These are phyloP conservation scores for Metschnikowia amazonensis DNA, from an alignment of 805 yeast genomes.

Conservation along the genomic window DNA sequence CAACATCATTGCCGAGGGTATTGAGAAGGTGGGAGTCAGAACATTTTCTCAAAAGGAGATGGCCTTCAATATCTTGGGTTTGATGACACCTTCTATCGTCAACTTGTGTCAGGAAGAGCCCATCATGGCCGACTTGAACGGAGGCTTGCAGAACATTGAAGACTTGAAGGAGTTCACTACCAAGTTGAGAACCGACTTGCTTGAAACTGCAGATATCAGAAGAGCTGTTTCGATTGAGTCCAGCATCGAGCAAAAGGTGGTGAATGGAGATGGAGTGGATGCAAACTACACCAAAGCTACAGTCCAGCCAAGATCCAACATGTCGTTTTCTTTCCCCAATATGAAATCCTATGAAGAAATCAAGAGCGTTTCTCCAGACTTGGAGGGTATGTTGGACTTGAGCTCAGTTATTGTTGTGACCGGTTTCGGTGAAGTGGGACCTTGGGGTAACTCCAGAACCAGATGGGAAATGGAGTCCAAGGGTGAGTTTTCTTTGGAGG, in stretches of 20 bases:
- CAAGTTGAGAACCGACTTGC: slow-evolving; percentile 69
- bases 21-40: slow-evolving; percentile 92
- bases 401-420: slow-evolving; percentile 92
- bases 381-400: slow-evolving; percentile 88
- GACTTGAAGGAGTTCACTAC: slow-evolving; percentile 86
- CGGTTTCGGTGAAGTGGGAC: slow-evolving; percentile 98
- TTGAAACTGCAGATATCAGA: slow-evolving; percentile 85
- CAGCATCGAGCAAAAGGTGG: slow-evolving; percentile 79
- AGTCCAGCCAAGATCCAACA: slow-evolving; percentile 91
- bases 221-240: slow-evolving; percentile 94
- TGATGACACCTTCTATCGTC: slow-evolving; percentile 81
- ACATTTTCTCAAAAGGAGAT: slow-evolving; percentile 98
- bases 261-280: slow-evolving; percentile 85
- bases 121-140: slow-evolving; percentile 96
- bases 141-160: slow-evolving; percentile 93
- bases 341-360: slow-evolving; percentile 74
- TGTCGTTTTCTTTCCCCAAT: slow-evolving; percentile 89
- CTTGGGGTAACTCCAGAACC: slow-evolving; percentile 99
- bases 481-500: slow-evolving; percentile 95
- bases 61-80: slow-evolving; percentile 97
- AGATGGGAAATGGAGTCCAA: slow-evolving; percentile 99
- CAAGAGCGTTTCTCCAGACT: slow-evolving; percentile 62
- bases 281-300: slow-evolving; percentile 73
- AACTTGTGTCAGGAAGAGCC: slow-evolving; percentile 89
- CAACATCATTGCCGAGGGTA: slow-evolving; percentile 96